A percentile compares a stretch with the other conserved stretches of the same genome.
Conservation (phyloP, 1,284 basidiomycete genomes). For the Naganishia sp. region DNA sequence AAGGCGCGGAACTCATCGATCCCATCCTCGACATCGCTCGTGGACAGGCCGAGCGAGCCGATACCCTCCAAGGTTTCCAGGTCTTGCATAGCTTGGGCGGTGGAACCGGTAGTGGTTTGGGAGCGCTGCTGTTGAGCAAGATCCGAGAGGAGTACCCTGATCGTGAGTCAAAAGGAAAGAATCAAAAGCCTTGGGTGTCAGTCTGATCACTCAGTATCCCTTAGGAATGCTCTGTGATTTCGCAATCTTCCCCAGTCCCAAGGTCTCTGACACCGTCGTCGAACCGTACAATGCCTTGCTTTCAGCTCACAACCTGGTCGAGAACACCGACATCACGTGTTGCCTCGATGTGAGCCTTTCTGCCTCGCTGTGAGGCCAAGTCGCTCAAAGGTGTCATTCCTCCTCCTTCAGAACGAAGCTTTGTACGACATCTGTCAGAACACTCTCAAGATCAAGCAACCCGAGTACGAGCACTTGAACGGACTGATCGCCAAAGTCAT, state of each 20-base stretch:
- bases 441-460: slow-evolving; percentile 89
- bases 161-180: slow-evolving; percentile 35
- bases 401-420: slow-evolving; percentile 59
- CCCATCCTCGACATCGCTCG: slow-evolving; percentile 62
- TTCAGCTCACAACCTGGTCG: slow-evolving; percentile 64
- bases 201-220: neutral
- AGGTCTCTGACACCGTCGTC: slow-evolving; percentile 64
- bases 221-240: slow-evolving; percentile 63
- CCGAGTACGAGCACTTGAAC: slow-evolving; percentile 95
- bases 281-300: slow-evolving; percentile 66
- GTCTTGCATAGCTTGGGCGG: slow-evolving; percentile 65
- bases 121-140: slow-evolving; percentile 64
- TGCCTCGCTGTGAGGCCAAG: neutral
- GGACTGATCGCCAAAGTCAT: slow-evolving; percentile 96
- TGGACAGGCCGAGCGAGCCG: slow-evolving; percentile 62
- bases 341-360: slow-evolving; percentile 64
- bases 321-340: slow-evolving; percentile 66
- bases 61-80: slow-evolving; percentile 64
- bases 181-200: neutral
- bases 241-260: slow-evolving; percentile 64
- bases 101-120: slow-evolving; percentile 66
- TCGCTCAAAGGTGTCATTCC: neutral
- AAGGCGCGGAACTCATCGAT: slow-evolving; percentile 62
- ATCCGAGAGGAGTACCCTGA: slow-evolving; percentile 65
- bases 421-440: slow-evolving; percentile 98